These are phyloP conservation scores for Athelia sp. DNA, from an alignment of 1,284 basidiomycete genomes.

Conservation along the genomic window DNA sequence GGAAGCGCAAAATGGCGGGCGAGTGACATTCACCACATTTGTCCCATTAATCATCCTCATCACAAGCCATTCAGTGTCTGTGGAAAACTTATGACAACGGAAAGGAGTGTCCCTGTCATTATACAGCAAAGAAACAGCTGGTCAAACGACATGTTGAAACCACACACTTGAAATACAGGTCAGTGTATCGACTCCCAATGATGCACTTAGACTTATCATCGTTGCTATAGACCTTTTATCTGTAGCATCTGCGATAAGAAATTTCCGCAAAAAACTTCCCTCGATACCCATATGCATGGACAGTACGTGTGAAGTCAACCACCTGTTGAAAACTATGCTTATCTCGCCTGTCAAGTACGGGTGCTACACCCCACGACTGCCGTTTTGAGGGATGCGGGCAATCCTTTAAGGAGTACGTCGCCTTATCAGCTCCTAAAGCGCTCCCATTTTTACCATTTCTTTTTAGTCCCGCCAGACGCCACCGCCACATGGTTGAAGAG, in stretches of 20 bases:
- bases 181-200: constrained; percentile 18
- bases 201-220: constrained; percentile 7
- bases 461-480: constrained; percentile 49
- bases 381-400: constrained; percentile 41
- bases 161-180: constrained; percentile 59
- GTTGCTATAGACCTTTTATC: constrained; percentile 39
- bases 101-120: constrained; percentile 34
- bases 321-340: constrained; percentile 4
- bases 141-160: constrained; percentile 66
- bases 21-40: constrained; percentile 27
- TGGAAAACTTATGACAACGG: background rate
- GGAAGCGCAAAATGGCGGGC: constrained; percentile 28
- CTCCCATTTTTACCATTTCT: background rate
- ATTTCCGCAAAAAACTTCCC: constrained; percentile 57
- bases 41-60: constrained; percentile 17
- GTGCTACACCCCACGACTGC: constrained; percentile 50
- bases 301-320: constrained; percentile 40
- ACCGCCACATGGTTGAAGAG: constrained; percentile 50
- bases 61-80: background rate
- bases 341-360: constrained; percentile 35
- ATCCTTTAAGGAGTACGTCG: constrained; percentile 43
- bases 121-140: constrained; percentile 56
- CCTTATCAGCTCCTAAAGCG: background rate
- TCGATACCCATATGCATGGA: constrained; percentile 55
- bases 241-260: constrained; percentile 51